Evolutionary conservation across 352 stramenopile genomes (phyloP).

Genomic region (Albugo laibachii): DNA sequence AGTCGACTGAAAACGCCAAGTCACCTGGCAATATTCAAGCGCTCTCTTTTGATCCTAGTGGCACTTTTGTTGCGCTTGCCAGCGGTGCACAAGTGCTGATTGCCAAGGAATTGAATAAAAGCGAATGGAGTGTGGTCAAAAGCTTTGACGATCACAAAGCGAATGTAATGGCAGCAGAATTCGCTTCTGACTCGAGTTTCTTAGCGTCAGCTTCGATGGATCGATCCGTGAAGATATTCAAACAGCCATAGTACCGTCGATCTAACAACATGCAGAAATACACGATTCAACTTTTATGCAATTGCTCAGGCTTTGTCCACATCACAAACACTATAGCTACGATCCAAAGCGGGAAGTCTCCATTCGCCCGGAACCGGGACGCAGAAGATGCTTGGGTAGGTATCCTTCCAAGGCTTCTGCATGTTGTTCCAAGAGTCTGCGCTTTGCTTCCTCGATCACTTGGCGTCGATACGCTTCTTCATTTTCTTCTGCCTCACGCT

Average conservation of each 20-base stretch:
- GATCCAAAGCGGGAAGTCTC: too few species aligned
- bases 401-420: conserved; percentile 65
- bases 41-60: conserved; percentile 39
- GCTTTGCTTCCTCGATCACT: conserved; percentile 74
- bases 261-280: too few species aligned
- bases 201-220: conserved; percentile 54
- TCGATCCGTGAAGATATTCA: conserved; percentile 53
- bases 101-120: conserved; percentile 41
- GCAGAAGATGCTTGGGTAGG: conserved; percentile 14
- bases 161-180: conserved; percentile 29
- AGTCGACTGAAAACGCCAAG: conserved; percentile 5
- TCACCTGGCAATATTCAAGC: conserved; percentile 27
- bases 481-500: conserved; percentile 32
- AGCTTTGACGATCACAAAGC: conserved; percentile 49
- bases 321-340: too few species aligned
- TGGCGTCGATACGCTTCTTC: conserved; percentile 65
- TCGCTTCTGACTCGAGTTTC: conserved; percentile 37
- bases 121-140: conserved; percentile 35
- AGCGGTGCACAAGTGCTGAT: conserved; percentile 21
- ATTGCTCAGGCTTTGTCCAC: too few species aligned
- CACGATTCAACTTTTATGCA: too few species aligned
- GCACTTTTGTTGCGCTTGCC: conserved; percentile 30
- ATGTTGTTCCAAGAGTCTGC: conserved; percentile 68
- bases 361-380: neutral
- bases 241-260: conserved; percentile 10